Conservation (phyloP, 2,329 filamentous ascomycete genomes). For the Fusarium agapanthi region DNA sequence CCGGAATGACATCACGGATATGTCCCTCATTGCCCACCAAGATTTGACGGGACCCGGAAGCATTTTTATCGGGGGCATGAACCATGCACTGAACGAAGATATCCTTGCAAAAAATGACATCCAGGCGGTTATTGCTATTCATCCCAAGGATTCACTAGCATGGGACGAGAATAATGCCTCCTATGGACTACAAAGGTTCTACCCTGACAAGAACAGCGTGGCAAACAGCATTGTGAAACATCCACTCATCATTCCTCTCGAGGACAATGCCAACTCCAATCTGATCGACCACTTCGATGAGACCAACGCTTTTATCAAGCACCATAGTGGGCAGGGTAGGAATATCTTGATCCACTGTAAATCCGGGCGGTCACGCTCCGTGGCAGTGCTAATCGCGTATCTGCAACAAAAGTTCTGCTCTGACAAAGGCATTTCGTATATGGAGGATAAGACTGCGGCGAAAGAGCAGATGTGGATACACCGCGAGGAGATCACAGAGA, state of each 20-base stretch:
- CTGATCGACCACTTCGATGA: not conserved
- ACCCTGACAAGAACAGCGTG: not conserved
- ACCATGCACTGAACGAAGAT: not conserved
- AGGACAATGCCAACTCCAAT: not conserved
- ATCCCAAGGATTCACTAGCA: not conserved
- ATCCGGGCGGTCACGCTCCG: not conserved
- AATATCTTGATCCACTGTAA: not conserved
- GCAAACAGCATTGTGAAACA: not conserved
- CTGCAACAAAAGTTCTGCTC: not conserved
- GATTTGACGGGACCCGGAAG: not conserved
- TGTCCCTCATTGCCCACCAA: not conserved
- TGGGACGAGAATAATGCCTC: not conserved
- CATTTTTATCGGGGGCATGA: not conserved
- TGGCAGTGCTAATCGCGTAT: not conserved
- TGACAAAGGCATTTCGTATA: accelerated
- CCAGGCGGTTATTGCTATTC: not conserved
- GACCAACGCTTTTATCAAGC: not conserved
- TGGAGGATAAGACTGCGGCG: not conserved
- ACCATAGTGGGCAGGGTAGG: not conserved
- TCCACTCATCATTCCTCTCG: not conserved
- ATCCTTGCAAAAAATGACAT: not conserved
- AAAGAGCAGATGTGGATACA: not conserved
- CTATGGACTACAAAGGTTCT: not conserved
- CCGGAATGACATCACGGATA: not conserved
- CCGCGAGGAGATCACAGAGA: not conserved